phyloP scores from a whole-genome alignment of 805 yeast species.

The Wickerhamomyces chaumierensis region DNA sequence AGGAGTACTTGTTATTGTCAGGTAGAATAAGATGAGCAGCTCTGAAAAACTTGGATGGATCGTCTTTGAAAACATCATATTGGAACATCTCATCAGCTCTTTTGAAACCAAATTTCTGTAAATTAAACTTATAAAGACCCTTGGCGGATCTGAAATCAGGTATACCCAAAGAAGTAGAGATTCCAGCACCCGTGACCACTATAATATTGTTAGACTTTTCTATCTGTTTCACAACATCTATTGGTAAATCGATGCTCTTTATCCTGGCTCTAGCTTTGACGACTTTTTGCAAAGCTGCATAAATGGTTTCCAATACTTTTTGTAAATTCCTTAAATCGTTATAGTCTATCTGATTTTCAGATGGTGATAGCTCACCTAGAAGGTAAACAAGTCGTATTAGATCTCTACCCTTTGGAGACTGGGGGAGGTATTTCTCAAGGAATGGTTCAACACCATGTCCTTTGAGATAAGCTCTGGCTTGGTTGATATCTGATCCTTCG shows the following conservation, averaged over 20 bases:
- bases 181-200: slow-evolving; percentile 89
- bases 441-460: slow-evolving; percentile 49
- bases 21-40: slow-evolving; percentile 81
- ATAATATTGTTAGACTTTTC: slow-evolving; percentile 47
- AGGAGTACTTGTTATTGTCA: slow-evolving; percentile 52
- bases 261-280: slow-evolving; percentile 43
- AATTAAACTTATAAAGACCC: slow-evolving; percentile 65
- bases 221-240: slow-evolving; percentile 44
- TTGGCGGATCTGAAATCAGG: slow-evolving; percentile 88
- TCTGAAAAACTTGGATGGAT: slow-evolving; percentile 72
- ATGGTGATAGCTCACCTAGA: slow-evolving; percentile 48
- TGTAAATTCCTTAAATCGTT: slow-evolving; percentile 35
- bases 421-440: slow-evolving; percentile 49
- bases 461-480: slow-evolving; percentile 44
- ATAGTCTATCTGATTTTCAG: slow-evolving; percentile 24
- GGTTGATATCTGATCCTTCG: not conserved
- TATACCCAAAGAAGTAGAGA: slow-evolving; percentile 79
- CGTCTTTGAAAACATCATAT: slow-evolving; percentile 53
- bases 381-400: slow-evolving; percentile 44
- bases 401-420: slow-evolving; percentile 46
- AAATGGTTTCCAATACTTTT: slow-evolving; percentile 39
- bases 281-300: slow-evolving; percentile 57
- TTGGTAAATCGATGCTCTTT: slow-evolving; percentile 42
- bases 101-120: slow-evolving; percentile 49
- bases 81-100: slow-evolving; percentile 93